Evolutionary conservation across 2,329 filamentous ascomycete genomes (phyloP).

Genomic region (Dactylellina cionopaga): DNA sequence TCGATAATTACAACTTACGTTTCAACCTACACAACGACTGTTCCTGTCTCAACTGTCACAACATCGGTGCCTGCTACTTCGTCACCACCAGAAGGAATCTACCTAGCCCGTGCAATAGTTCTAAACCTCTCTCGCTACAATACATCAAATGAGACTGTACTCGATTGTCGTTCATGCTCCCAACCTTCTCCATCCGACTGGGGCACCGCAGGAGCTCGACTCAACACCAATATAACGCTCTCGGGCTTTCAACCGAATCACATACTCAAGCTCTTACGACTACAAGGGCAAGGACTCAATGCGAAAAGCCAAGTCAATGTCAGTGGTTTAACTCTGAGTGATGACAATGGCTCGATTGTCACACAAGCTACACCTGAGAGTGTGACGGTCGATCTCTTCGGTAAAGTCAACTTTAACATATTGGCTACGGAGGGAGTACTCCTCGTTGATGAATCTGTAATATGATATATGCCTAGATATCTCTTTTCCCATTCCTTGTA

Average conservation of each 20-base stretch:
- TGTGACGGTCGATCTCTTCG: neutral
- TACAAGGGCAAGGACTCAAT: slow-evolving; percentile 11
- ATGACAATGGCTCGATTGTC: neutral
- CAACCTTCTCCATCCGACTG: neutral
- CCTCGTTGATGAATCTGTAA: slow-evolving; percentile 9
- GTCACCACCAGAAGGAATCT: neutral
- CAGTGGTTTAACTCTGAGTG: slow-evolving; percentile 11
- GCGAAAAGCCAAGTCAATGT: slow-evolving; percentile 8
- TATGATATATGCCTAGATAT: no score
- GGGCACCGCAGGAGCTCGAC: neutral
- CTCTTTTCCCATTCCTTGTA: no score
- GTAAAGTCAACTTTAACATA: neutral
- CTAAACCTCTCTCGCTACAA: slow-evolving; percentile 16
- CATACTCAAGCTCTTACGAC: slow-evolving; percentile 7
- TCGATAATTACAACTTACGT: neutral
- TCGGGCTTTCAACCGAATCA: slow-evolving; percentile 15
- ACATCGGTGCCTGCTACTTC: neutral
- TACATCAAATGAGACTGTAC: neutral
- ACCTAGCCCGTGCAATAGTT: slow-evolving; percentile 13
- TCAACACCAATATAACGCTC: neutral
- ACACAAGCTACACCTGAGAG: slow-evolving; percentile 1
- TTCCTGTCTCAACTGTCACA: neutral
- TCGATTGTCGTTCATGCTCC: neutral
- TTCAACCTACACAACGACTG: neutral
- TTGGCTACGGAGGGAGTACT: slow-evolving; percentile 6